Percentiles rank a stretch among this genome's conserved stretches.
These are phyloP conservation scores for Phytophthora ohioensis DNA, from an alignment of 352 stramenopile genomes.

Conservation along the genomic window DNA sequence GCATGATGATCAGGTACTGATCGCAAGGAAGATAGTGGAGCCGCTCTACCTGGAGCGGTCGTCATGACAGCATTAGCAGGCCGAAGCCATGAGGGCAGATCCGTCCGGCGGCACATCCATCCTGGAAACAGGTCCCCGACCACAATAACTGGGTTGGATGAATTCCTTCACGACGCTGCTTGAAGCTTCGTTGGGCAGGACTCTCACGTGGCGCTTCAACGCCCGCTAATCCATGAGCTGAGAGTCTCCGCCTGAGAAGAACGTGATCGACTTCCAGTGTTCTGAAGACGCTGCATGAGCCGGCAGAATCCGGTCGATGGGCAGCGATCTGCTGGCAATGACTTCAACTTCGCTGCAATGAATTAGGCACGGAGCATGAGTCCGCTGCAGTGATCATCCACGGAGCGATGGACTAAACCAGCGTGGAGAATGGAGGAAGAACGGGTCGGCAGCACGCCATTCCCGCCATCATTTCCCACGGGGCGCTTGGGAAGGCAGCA, in stretches of 20 bases:
- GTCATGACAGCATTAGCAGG: neutral
- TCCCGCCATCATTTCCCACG: conserved; percentile 18
- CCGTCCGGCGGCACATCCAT: no score
- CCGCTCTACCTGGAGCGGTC: no score
- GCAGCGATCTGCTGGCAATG: neutral
- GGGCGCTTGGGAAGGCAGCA: neutral
- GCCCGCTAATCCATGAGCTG: neutral
- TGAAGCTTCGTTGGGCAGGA: no score
- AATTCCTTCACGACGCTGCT: no score
- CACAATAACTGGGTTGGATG: no score
- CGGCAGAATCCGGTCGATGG: neutral
- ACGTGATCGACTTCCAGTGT: neutral
- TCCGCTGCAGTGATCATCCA: no score
- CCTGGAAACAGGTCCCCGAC: neutral
- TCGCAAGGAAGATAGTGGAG: no score
- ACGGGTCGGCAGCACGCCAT: conserved; percentile 17
- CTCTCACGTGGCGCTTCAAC: neutral
- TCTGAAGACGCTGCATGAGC: neutral
- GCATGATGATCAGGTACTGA: no score
- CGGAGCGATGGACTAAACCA: no score
- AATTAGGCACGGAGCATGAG: no score
- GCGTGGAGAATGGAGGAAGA: neutral
- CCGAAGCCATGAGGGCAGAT: neutral
- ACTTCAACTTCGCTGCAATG: neutral
- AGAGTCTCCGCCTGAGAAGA: neutral